Base-by-base conservation (phyloP, 2,329 filamentous ascomycete species). In the Podosphaera fusca region DNA sequence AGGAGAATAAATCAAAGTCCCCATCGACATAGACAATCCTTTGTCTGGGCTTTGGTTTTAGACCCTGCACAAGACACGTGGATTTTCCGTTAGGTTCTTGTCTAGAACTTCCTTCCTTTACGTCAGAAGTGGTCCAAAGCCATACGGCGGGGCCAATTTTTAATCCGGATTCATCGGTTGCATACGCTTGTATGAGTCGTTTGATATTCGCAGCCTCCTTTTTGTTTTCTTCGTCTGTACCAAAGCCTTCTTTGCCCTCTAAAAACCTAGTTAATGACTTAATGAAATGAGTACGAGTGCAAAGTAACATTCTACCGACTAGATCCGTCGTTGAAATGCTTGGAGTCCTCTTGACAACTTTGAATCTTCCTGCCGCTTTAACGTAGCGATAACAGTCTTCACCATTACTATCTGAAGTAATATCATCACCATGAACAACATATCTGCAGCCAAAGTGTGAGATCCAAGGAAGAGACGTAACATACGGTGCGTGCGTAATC, bases 301-400 rank as follows among this genome's bases (percentile, higher is more conserved):
- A 95, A 14, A 96, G 75, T 65, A 98, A 75, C 92, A 98, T 98
- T 65, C 92, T 83, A 29, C 92, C 92, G 33, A 98, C 92, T n/a
- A 98, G 78, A 67, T 98, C 92, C 2, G 92, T 98, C 1, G 92
- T 98, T 8, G 87, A 95, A 66, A 98, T 98, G 59, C 87, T 89
- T 0, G 92, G 92, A 1, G 92, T 96, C 61, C 92, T 80, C 73
- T 94, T 95, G 51, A 98, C 92, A 21, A 98, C 87, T 71, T 94
- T 89, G 78, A 98, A 98, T 49, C 92, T 80, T 10, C 84, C 84
- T 1, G 90, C 92, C 46, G 85, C 83, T 72, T 98, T 98, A 66
- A 98, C 92, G 67, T 90, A 96, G 59, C 92, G 85, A 72, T 98
- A 98, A 73, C 90, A 96, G 72, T 98, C 92, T 69, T 95, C 84